Percentiles rank a stretch among this genome's conserved stretches.
phyloP scores from a whole-genome alignment of 257 asterid genomes.

The Ehretia macrophylla region DNA sequence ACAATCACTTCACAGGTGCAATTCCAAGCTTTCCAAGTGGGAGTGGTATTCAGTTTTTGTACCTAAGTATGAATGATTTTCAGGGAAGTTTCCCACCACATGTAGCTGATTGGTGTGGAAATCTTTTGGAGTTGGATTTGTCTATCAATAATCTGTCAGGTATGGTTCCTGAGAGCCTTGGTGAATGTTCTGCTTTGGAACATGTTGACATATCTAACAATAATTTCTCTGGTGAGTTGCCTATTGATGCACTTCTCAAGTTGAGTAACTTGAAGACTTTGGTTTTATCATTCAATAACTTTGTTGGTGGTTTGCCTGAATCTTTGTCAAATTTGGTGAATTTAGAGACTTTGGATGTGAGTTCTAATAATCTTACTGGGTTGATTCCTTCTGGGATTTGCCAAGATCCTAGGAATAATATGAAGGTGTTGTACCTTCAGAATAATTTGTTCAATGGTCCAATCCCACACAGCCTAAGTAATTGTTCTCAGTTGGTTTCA shows the following conservation, averaged over 20 bases:
- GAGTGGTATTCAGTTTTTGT: constrained; percentile 50
- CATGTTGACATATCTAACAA: constrained; percentile 64
- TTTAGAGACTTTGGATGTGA: constrained; percentile 74
- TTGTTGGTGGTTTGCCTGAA: constrained; percentile 67
- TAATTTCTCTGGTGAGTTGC: constrained; percentile 73
- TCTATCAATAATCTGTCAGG: constrained; percentile 68
- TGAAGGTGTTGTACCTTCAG: constrained; percentile 72
- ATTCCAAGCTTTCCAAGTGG: constrained; percentile 53
- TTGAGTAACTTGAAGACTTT: constrained; percentile 55
- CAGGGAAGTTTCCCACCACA: constrained; percentile 49
- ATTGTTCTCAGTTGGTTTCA: constrained; percentile 74
- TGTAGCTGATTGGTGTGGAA: constrained; percentile 52
- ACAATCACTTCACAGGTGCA: constrained; percentile 52
- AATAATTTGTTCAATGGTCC: constrained; percentile 65
- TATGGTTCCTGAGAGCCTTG: constrained; percentile 52
- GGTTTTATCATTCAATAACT: constrained; percentile 60
- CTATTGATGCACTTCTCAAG: constrained; percentile 48
- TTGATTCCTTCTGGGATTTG: constrained; percentile 73
- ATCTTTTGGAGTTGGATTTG: constrained; percentile 61
- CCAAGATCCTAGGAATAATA: constrained; percentile 40
- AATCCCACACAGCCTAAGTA: constrained; percentile 61
- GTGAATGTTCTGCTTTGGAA: constrained; percentile 53
- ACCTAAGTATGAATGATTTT: constrained; percentile 50
- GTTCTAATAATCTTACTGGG: constrained; percentile 75
- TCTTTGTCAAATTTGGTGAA: constrained; percentile 43